phyloP scores from a whole-genome alignment of 2,329 filamentous ascomycete species.

The Aspergillus aculeatinus region DNA sequence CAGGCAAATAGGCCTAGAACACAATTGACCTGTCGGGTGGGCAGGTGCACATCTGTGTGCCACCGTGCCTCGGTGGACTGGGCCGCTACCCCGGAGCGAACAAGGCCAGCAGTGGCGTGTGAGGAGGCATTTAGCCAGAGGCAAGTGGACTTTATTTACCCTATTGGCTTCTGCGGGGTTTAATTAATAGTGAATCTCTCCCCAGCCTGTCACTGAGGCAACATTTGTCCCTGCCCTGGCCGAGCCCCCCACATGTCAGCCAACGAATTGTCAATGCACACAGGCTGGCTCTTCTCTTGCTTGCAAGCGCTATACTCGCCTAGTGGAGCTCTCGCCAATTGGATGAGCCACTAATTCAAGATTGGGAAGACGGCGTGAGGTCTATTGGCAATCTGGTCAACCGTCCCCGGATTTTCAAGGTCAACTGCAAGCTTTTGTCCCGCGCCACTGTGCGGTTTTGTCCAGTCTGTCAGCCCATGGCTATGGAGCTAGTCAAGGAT shows the following conservation, averaged over 20 bases:
- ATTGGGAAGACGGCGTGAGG: background rate
- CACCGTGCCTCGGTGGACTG: conserved; percentile 11
- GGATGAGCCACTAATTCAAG: background rate
- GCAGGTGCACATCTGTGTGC: background rate
- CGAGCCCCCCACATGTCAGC: background rate
- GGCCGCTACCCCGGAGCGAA: conserved; percentile 9
- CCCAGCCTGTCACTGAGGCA: conserved; percentile 5
- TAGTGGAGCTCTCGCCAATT: background rate
- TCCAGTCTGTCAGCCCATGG: conserved; percentile 1
- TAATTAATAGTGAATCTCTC: background rate
- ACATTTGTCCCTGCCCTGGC: conserved; percentile 7
- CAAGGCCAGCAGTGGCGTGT: background rate
- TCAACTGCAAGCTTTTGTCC: background rate
- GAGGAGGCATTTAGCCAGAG: background rate
- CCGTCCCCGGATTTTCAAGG: background rate
- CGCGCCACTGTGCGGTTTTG: background rate
- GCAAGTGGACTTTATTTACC: background rate
- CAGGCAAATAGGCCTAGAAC: background rate
- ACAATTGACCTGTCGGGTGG: background rate
- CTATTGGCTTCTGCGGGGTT: conserved; percentile 5
- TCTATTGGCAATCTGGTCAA: background rate
- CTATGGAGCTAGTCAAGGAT: background rate
- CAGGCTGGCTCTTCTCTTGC: background rate
- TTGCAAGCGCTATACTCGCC: background rate
- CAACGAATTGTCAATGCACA: background rate